Evolutionary conservation across 192 early-diverging fungal genomes (phyloP), one percentile per base, ranked within the genome.

Genomic region (Jimgerdemannia lactiflua): DNA sequence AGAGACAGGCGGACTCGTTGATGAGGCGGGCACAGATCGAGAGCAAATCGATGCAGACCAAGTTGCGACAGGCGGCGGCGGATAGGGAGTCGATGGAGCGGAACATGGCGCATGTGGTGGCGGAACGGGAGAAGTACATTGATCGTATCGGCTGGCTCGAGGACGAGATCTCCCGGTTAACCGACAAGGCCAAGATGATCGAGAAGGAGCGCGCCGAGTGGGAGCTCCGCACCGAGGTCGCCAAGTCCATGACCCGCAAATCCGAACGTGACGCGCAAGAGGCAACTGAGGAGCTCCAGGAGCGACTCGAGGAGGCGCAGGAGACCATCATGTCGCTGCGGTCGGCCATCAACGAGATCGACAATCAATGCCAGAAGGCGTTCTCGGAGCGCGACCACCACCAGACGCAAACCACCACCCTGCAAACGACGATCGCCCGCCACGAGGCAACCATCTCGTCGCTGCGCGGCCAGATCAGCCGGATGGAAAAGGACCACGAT

Each of bases 171-270:
- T 43, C 44, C 59, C 72, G 42, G 63, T 66, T 65, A 39, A 73
- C 64, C 43, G 72, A 39, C 64, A 66, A 18, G 63, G 64, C 20
- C 72, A 65, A 64, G 72, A 54, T 54, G 11, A 4, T 66, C 40
- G 72, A 73, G 63, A 73, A 73, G 63, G 72, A 73, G 43, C 40
- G 59, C 7, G 72, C 64, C 42, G 72, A 73, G 65, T 73, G 72
- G 72, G 72, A 73, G 39, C 64, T 73, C 4, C 54, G 72, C 17
- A 65, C 72, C 19, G 72, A 63, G 9, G 72, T 73, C 6, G 72
- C 72, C 63, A 73, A 73, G 42, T 39, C 72, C 42, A 66, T 42
- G 19, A 73, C 72, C 39, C 17, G 72, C 42, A 73, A 73, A 65
- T 17, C 41, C 20, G 39, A 4, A 2, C 64, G 67, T 4, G 64